Evolutionary conservation across 1,284 basidiomycete genomes (phyloP).

Genomic region (Athelia sp.): DNA sequence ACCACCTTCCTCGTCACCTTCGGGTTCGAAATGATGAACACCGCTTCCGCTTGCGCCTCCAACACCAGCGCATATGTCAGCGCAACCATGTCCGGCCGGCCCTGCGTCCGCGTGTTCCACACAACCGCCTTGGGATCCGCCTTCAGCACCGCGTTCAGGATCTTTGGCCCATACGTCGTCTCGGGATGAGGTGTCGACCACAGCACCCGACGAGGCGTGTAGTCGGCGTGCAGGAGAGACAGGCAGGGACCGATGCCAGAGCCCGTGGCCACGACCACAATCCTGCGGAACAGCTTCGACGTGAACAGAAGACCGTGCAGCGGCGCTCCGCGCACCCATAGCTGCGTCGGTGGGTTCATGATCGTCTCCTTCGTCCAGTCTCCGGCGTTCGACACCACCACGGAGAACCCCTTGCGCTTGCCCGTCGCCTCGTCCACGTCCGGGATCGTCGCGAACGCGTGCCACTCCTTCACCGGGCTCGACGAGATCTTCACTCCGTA

Average conservation of each 20-base stretch:
- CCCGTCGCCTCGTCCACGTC: constrained; percentile 29
- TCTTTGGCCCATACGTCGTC: constrained; percentile 52
- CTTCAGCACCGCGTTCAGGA: constrained; percentile 50
- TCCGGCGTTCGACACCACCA: constrained; percentile 55
- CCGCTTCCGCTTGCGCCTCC: constrained; percentile 59
- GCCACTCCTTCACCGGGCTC: constrained; percentile 54
- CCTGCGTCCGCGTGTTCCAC: constrained; percentile 57
- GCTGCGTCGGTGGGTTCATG: constrained; percentile 41
- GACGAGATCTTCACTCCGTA: constrained; percentile 53
- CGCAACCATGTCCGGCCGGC: constrained; percentile 62
- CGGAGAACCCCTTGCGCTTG: constrained; percentile 43
- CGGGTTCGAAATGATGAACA: constrained; percentile 60
- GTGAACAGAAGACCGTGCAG: constrained; percentile 57
- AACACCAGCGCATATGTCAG: constrained; percentile 49
- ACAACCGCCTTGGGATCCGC: constrained; percentile 51
- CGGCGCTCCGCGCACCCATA: constrained; percentile 59
- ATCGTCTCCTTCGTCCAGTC: constrained; percentile 57
- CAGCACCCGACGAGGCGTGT: constrained; percentile 47
- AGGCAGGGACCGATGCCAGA: constrained; percentile 59
- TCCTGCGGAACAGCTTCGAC: constrained; percentile 48
- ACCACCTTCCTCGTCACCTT: constrained; percentile 57
- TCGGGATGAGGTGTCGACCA: constrained; percentile 59
- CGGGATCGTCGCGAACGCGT: constrained; percentile 53
- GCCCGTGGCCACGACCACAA: constrained; percentile 60
- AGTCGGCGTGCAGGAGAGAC: constrained; percentile 45